These are phyloP conservation scores for Trypanosomatidae sp. DNA, from an alignment of 208 protist genomes.

Conservation along the genomic window DNA sequence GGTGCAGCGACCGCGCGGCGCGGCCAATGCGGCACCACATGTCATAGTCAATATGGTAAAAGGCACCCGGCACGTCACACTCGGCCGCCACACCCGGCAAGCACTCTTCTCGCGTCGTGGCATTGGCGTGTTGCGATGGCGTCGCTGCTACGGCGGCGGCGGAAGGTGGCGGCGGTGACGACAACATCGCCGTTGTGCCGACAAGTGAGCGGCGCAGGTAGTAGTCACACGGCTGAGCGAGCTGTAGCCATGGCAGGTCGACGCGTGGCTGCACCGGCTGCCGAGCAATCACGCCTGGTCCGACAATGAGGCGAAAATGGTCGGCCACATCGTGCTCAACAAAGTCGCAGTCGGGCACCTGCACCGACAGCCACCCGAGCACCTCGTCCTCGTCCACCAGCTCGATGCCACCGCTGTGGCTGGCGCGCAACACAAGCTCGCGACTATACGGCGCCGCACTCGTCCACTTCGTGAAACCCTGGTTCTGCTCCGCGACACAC, in stretches of 20 bases:
- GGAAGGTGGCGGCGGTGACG: conserved; percentile 13
- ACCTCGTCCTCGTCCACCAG: conserved; percentile 31
- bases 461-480: conserved; percentile 39
- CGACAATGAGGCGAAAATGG: conserved; percentile 27
- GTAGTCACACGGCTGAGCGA: conserved; percentile 26
- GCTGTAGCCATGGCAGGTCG: conserved; percentile 34
- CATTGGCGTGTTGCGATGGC: neutral
- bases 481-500: conserved; percentile 58
- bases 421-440: conserved; percentile 14
- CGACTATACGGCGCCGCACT: conserved; percentile 30
- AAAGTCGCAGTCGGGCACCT: conserved; percentile 36
- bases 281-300: conserved; percentile 24
- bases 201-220: conserved; percentile 43
- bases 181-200: no score
- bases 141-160: conserved; percentile 8
- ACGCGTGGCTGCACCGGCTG: conserved; percentile 23
- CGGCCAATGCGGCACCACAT: conserved; percentile 53
- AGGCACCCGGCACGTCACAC: conserved; percentile 34
- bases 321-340: conserved; percentile 29
- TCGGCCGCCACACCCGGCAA: conserved; percentile 1
- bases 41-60: conserved; percentile 69
- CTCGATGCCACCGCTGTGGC: conserved; percentile 10
- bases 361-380: conserved; percentile 45
- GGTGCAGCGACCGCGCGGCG: conserved; percentile 44
- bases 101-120: neutral